Percentiles rank a stretch among this genome's conserved stretches.
These are phyloP conservation scores for Biancaea sappan DNA, from an alignment of 306 rosid species.

Conservation along the genomic window DNA sequence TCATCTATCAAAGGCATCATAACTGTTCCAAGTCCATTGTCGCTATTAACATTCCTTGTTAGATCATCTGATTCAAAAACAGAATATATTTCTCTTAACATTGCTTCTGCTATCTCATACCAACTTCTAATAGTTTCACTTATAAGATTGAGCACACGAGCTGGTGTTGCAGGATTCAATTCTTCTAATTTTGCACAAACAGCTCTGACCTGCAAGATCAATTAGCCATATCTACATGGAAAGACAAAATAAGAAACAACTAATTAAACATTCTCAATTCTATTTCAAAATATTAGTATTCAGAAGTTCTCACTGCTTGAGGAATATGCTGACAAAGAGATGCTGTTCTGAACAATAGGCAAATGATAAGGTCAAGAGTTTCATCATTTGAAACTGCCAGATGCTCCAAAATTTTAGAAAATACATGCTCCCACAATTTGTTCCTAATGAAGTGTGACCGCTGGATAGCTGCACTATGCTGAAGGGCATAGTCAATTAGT, in stretches of 20 bases:
- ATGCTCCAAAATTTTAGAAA: slow-evolving; percentile 52
- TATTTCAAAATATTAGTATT: background rate
- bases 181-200: slow-evolving; percentile 55
- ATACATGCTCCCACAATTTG: slow-evolving; percentile 61
- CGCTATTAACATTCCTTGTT: too few relatives aligned
- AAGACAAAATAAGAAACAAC: too few relatives aligned
- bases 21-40: too few relatives aligned
- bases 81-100: too few relatives aligned
- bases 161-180: slow-evolving; percentile 55
- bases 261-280: slow-evolving; percentile 1
- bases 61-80: too few relatives aligned
- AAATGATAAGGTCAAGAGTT: slow-evolving; percentile 55
- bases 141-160: slow-evolving; percentile 58
- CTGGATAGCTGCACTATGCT: slow-evolving; percentile 40
- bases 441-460: slow-evolving; percentile 50
- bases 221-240: background rate
- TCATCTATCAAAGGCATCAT: too few relatives aligned
- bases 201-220: slow-evolving; percentile 53
- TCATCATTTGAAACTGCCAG: slow-evolving; percentile 61
- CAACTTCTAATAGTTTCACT: slow-evolving; percentile 55
- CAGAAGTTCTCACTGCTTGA: slow-evolving; percentile 54
- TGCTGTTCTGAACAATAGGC: slow-evolving; percentile 61
- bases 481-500: background rate
- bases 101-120: too few relatives aligned
- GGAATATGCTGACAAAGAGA: slow-evolving; percentile 72